Evolutionary conservation across 768 basidiomycete genomes (phyloP).

Genomic region (Amanita subjunquillea): DNA sequence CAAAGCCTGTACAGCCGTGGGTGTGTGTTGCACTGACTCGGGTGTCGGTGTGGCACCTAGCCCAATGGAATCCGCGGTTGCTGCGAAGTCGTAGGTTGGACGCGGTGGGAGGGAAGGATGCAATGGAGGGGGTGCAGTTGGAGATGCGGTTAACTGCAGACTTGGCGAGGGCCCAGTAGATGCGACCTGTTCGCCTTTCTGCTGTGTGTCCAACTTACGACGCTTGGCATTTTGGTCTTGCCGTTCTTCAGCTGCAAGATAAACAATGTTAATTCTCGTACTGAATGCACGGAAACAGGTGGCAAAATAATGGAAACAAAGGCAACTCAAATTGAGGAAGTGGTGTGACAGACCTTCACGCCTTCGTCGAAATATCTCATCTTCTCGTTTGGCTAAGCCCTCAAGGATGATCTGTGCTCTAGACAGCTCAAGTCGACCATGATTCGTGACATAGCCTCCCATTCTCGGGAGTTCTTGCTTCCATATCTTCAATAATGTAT

Average conservation of each 20-base stretch:
- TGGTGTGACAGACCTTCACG: conserved; percentile 69
- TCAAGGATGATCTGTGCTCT: conserved; percentile 93
- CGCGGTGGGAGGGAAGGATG: conserved; percentile 59
- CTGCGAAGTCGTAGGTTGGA: conserved; percentile 59
- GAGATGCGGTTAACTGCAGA: conserved; percentile 35
- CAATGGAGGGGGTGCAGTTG: conserved; percentile 28
- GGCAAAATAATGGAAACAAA: conserved; percentile 7
- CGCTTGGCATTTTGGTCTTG: conserved; percentile 89
- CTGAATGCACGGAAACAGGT: conserved; percentile 8
- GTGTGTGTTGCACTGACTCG: conserved; percentile 45
- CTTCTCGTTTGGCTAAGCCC: conserved; percentile 88
- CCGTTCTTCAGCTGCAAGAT: conserved; percentile 74
- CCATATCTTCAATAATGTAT: conserved; percentile 94
- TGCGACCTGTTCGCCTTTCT: conserved; percentile 24
- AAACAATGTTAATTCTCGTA: conserved; percentile 15
- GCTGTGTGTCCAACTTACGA: conserved; percentile 55
- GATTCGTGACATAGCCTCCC: conserved; percentile 95
- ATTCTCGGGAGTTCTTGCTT: conserved; percentile 85
- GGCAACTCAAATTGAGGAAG: conserved; percentile 8
- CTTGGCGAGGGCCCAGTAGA: conserved; percentile 36
- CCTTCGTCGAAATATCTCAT: conserved; percentile 88
- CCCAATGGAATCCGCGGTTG: conserved; percentile 70
- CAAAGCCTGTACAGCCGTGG: conserved; percentile 61
- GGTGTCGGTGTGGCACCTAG: conserved; percentile 53
- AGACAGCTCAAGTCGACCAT: conserved; percentile 78